Percentiles rank a stretch among this genome's conserved stretches.
Evolutionary conservation across 164 flowering plant species (phyloP).

Genomic region (Akebia trifoliata): DNA sequence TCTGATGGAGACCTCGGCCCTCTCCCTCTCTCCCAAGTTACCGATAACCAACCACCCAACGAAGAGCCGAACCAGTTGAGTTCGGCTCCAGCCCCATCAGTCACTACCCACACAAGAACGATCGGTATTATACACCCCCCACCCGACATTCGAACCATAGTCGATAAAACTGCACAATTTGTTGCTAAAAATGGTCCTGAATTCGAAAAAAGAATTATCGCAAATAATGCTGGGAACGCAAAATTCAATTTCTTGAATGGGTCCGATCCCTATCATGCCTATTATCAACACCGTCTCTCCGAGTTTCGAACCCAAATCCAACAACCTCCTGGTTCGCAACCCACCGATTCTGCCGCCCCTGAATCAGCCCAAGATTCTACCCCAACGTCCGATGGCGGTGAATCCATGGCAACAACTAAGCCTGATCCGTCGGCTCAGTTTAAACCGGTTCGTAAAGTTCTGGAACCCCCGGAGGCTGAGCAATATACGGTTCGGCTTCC

Average conservation of each 20-base stretch:
- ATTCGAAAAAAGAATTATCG: conserved; percentile 85
- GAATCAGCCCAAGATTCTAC: conserved; percentile 29
- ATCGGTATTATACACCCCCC: conserved; percentile 98
- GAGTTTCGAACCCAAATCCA: conserved; percentile 70
- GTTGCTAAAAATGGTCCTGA: conserved; percentile 96
- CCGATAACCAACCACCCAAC: conserved; percentile 24
- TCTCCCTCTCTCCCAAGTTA: conserved; percentile 61
- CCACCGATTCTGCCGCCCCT: conserved; percentile 34
- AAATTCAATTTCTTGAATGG: conserved; percentile 84
- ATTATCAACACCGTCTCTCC: conserved; percentile 79
- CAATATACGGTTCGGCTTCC: conserved; percentile 94
- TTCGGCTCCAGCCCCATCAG: conserved; percentile 30
- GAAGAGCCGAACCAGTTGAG: conserved; percentile 24
- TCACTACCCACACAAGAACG: conserved; percentile 71
- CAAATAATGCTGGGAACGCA: conserved; percentile 73
- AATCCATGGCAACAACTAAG: conserved; percentile 29
- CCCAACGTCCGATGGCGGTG: conserved; percentile 28
- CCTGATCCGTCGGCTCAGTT: conserved; percentile 61
- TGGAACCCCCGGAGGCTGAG: conserved; percentile 94
- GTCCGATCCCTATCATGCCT: conserved; percentile 94
- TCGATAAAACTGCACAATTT: conserved; percentile 84
- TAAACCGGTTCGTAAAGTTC: conserved; percentile 60
- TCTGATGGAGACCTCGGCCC: conserved; percentile 77
- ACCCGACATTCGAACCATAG: conserved; percentile 84
- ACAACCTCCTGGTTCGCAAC: conserved; percentile 30